Percentiles rank a stretch among this genome's conserved stretches.
These are phyloP conservation scores for Cyberlindnera samutprakarnensis DNA, from an alignment of 805 yeast species.

Conservation along the genomic window DNA sequence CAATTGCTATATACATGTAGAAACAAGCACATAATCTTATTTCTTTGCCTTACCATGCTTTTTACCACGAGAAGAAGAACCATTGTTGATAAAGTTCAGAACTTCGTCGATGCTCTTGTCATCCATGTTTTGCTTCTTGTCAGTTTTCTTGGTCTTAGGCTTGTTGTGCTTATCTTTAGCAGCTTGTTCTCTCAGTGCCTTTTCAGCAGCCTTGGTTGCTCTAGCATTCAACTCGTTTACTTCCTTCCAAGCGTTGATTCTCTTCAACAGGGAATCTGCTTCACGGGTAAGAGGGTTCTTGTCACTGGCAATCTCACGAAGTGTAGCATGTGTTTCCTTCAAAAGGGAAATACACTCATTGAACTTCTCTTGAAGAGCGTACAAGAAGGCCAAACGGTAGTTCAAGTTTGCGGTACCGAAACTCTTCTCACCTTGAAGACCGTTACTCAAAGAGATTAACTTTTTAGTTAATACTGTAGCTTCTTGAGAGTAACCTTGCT, in stretches of 20 bases:
- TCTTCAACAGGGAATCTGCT: slow-evolving; percentile 54
- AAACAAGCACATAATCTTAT: background rate
- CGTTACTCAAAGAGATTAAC: slow-evolving; percentile 43
- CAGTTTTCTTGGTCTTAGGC: slow-evolving; percentile 8
- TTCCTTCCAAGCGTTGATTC: slow-evolving; percentile 43
- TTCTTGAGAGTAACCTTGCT: slow-evolving; percentile 36
- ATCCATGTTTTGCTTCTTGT: slow-evolving; percentile 28
- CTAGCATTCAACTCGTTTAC: slow-evolving; percentile 37
- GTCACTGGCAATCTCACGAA: slow-evolving; percentile 54
- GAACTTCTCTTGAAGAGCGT: slow-evolving; percentile 44
- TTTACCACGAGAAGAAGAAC: background rate
- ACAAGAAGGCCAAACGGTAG: slow-evolving; percentile 62
- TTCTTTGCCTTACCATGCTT: background rate
- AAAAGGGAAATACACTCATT: slow-evolving; percentile 50
- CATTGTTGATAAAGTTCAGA: slow-evolving; percentile 31
- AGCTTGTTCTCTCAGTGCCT: slow-evolving; percentile 25
- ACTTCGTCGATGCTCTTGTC: slow-evolving; percentile 65
- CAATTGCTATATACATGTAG: background rate
- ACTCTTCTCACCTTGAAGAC: slow-evolving; percentile 49
- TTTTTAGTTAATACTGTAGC: slow-evolving; percentile 47
- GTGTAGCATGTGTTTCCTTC: slow-evolving; percentile 47
- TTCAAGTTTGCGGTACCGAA: slow-evolving; percentile 57
- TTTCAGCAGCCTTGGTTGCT: slow-evolving; percentile 15
- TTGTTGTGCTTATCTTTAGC: background rate
- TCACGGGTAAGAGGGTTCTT: slow-evolving; percentile 63